These are phyloP conservation scores for Aspergillus thermomutatus DNA, from an alignment of 2,329 filamentous ascomycete species.

Conservation along the genomic window DNA sequence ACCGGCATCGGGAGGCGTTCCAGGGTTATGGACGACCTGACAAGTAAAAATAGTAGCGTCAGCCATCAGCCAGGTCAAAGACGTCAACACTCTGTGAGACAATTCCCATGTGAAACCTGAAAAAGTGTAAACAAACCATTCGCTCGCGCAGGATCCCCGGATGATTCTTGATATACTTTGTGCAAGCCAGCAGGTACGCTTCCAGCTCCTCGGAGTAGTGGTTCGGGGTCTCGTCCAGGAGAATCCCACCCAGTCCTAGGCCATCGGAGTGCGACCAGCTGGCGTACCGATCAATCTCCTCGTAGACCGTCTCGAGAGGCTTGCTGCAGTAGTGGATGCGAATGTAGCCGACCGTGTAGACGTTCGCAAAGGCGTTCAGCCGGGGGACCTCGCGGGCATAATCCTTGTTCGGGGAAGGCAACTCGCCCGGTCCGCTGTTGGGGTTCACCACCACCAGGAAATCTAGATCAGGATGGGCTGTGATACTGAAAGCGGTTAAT, in stretches of 20 bases:
- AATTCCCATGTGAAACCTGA: too few species aligned
- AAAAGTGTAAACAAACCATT: too few species aligned
- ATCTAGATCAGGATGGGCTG: slow-evolving; percentile 6
- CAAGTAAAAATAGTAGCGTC: too few species aligned
- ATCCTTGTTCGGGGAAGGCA: slow-evolving; percentile 9
- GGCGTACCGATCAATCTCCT: slow-evolving; percentile 18
- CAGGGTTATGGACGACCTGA: slow-evolving; percentile 17
- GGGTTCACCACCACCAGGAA: slow-evolving; percentile 18
- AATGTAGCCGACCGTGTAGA: slow-evolving; percentile 21
- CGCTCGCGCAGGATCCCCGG: slow-evolving; percentile 5
- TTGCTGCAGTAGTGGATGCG: slow-evolving; percentile 22
- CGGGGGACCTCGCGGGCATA: slow-evolving; percentile 13
- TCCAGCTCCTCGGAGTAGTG: slow-evolving; percentile 1
- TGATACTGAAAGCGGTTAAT: too few species aligned
- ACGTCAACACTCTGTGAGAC: too few species aligned
- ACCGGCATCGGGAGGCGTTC: slow-evolving; percentile 9
- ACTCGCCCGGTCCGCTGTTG: slow-evolving; percentile 14
- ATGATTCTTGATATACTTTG: slow-evolving; percentile 3
- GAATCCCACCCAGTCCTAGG: slow-evolving; percentile 13
- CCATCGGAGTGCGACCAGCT: slow-evolving; percentile 7
- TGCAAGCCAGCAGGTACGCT: slow-evolving; percentile 6
- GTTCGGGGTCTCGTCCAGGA: slow-evolving; percentile 18
- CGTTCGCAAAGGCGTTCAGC: slow-evolving; percentile 15
- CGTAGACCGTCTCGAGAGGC: slow-evolving; percentile 8
- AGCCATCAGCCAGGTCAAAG: too few species aligned